Evolutionary conservation across 805 yeast genomes (phyloP).

Genomic region (Cyberlindnera meyerae): DNA sequence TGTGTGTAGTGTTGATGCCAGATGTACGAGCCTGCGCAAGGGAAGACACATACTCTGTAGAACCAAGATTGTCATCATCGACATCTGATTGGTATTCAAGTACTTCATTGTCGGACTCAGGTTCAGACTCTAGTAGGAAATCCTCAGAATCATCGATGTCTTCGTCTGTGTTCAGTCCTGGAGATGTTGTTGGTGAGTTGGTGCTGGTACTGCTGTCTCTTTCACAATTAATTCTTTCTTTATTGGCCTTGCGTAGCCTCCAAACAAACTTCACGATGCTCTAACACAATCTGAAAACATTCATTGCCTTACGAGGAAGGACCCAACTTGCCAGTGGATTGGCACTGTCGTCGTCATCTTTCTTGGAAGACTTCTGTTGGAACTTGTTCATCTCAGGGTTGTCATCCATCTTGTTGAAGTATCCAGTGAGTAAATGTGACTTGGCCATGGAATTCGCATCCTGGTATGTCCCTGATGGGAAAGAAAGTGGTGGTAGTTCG

Average conservation of each 20-base stretch:
- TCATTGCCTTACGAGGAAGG: slow-evolving; percentile 10
- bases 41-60: slow-evolving; percentile 14
- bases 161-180: too few relatives aligned
- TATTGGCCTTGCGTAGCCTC: slow-evolving; percentile 2
- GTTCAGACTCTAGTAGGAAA: slow-evolving; percentile 26
- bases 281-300: slow-evolving; percentile 10
- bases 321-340: slow-evolving; percentile 9
- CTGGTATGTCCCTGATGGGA: slow-evolving; percentile 54
- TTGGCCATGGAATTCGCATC: slow-evolving; percentile 27
- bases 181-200: too few relatives aligned
- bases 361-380: neutral
- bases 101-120: slow-evolving; percentile 25
- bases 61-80: slow-evolving; percentile 26
- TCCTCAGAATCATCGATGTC: slow-evolving; percentile 31
- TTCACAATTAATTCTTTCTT: too few relatives aligned
- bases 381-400: slow-evolving; percentile 16
- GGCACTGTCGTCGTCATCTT: slow-evolving; percentile 1
- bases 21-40: slow-evolving; percentile 12
- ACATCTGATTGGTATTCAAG: slow-evolving; percentile 30
- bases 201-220: too few relatives aligned
- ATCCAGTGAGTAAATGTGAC: slow-evolving; percentile 18
- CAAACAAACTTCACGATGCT: slow-evolving; percentile 7
- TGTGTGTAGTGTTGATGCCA: slow-evolving; percentile 1
- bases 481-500: slow-evolving; percentile 45
- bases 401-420: slow-evolving; percentile 23